A percentile compares a stretch with the other conserved stretches of the same genome.
phyloP scores from a whole-genome alignment of 345 rosid species.

The Populus euphratica region DNA sequence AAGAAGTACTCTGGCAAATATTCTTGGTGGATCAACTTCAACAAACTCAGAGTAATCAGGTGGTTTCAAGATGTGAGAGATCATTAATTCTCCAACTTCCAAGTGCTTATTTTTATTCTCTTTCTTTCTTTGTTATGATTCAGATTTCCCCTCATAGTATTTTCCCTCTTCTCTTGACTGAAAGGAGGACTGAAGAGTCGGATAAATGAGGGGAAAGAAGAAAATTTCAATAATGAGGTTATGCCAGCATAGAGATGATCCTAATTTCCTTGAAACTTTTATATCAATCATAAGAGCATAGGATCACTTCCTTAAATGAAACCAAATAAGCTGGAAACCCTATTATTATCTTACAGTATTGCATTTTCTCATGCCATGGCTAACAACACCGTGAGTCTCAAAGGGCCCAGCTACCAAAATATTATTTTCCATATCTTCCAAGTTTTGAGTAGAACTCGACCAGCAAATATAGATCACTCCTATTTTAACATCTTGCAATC shows the following conservation, averaged over 20 bases:
- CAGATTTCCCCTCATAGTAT: no score
- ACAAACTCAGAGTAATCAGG: no score
- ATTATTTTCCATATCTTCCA: neutral
- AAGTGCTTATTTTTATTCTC: no score
- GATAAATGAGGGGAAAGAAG: no score
- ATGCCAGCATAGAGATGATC: neutral
- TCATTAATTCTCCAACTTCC: no score
- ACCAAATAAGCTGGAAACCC: neutral
- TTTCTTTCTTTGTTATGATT: no score
- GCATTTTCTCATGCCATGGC: neutral
- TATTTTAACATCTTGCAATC: neutral
- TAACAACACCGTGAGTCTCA: neutral
- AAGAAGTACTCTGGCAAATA: no score
- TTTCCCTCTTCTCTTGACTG: no score
- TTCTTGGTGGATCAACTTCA: no score
- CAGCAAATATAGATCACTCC: neutral
- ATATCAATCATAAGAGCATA: neutral
- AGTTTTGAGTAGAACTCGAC: neutral
- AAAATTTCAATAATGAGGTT: neutral
- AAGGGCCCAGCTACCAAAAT: neutral
- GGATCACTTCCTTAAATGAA: neutral
- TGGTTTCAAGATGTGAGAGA: no score
- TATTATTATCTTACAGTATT: neutral
- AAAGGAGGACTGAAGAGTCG: no score
- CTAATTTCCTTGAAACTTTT: neutral